Evolutionary conservation across 2,329 filamentous ascomycete genomes (phyloP), one percentile per base, ranked within the genome.

Genomic region (Xylaria arbuscula): DNA sequence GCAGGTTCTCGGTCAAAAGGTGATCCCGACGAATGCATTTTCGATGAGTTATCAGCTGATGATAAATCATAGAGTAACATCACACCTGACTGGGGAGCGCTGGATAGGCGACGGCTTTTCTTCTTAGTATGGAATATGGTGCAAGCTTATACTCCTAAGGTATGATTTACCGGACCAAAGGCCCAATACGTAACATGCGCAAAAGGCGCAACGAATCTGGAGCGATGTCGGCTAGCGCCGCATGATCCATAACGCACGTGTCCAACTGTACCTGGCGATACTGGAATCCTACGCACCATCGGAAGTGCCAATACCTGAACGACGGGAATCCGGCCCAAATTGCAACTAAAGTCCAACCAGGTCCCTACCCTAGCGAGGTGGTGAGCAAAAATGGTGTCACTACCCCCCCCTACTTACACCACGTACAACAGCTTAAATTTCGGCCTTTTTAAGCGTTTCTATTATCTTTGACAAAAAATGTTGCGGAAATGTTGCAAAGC

Each of bases 191-290:
- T 10, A 36, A 5, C 34, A 42, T 28, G 28, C 28, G 28, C 40
- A 45, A 6, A 42, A 42, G 17, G 17, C 59, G 28, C 51, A 17
- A 47, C 15, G 59, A 13, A 38, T 11, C 24, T 17, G 42, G 8
- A 62, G 61, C 66, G 60, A 67, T 61, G 67, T 69, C 70, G 70
- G 70, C 61, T 69, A 68, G 57, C 68, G 47, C 59, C 66, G 66
- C 69, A 71, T 69, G 17, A 15, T 10, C 48, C 11, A 38, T 28
- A 45, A 45, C 34, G 36, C 64, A 71, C 69, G 67, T 71, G 69
- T 56, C 48, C 34, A 11, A 17, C 28, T 42, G 36, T 40, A 42
- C 40, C 40, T 42, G 11, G 13, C 15, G 17, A 15, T 17, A 17
- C 17, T 17, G 15, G 15, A 45, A 45, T 45, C 40, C 51, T 54